Base-by-base conservation (phyloP, 345 rosid species). In the Salix koriyanagi region DNA sequence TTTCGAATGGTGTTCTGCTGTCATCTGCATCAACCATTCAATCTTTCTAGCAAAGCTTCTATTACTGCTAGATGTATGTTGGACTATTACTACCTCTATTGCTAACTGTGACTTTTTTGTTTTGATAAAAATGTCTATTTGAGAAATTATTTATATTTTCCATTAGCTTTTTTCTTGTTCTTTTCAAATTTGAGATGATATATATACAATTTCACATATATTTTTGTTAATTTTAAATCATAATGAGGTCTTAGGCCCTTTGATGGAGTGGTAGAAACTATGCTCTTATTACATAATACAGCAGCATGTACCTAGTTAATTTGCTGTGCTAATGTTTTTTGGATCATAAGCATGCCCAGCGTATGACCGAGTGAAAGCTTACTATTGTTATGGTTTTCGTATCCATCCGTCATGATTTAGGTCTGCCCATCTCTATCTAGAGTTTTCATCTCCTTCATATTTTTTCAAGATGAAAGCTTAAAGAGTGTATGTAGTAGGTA, bases 51-150 rank as follows among this genome's bases (percentile, higher is more conserved):
- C 83, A 84, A 61, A 79, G 84, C 88, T 87, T 85, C 89, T 84
- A 80, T 82, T 83, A 73, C 87, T 84, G 79, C 89, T 84, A 69
- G 86, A 86, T 89, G 91, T 86, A 84, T 89, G 92, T 86, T 77
- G 84, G 86, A 83, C 83, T 82, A 81, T 79, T 79, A 56, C 74
- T 79, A 56, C 74, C 80, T 84, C 37, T 80, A 75, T 80, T 83
- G 81, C 70, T 81, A 65, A 39, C 76, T 58, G 58, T 81, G 72
- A 72, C n/a, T 9, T 7, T 8, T 56, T 7, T 7, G 71, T 76
- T 77, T 70, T 74, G 64, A 66, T 68, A 60, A 15, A 65, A 77
- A 48, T 79, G 70, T 68, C 44, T 42, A 70, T 71, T 79, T 75
- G 42, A 74, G 67, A 61, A 70, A 75, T 74, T 76, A 14, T 77